Evolutionary conservation across 148 eudicot genomes (phyloP), one percentile per base, ranked within the genome.

Genomic region (Tetragonia tetragonoides): DNA sequence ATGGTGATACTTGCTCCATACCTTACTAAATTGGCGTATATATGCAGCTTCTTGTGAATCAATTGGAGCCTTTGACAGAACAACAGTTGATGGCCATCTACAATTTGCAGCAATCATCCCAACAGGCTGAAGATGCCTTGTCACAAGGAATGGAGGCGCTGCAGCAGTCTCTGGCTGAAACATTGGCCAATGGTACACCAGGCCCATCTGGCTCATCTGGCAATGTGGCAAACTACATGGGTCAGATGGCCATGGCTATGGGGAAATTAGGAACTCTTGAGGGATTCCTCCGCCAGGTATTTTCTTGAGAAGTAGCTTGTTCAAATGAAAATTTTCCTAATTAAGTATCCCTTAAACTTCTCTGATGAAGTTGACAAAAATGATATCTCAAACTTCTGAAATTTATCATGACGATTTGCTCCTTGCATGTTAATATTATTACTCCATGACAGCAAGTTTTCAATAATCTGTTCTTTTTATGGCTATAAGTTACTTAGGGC

Each of bases 191-290:
- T 63, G 92, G 89, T 34, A 68, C 97, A 54, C 86, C 94, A 10
- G 87, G 83, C 38, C 46, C 90, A 53, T 79, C 93, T 56, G 92
- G 97, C 24, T 84, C 97, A 24, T 87, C 97, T 23, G 97, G 96
- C 62, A 90, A 94, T 56, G 93, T 93, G 72, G 99, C 99, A 28
- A 95, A 90, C 81, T 95, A 95, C 75, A 95, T 95, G 97, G 99
- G 99, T 77, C 98, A 94, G 78, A 94, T 94, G 98, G 98, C 98
- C 46, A 87, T 92, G 95, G 98, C 98, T 40, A 95, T 95, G 99
- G 99, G 99, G n/a, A 95, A 95, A 82, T 78, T 95, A 72, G 99
- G 99, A 73, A 90, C 99, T 69, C 94, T 95, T 2, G 97, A 95
- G 80, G 91, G 94, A 47, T 95, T 95, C 70, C 87, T 93, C 24